These are phyloP conservation scores for Orobanche coerulescens DNA, from an alignment of 257 asterid genomes.

Conservation along the genomic window DNA sequence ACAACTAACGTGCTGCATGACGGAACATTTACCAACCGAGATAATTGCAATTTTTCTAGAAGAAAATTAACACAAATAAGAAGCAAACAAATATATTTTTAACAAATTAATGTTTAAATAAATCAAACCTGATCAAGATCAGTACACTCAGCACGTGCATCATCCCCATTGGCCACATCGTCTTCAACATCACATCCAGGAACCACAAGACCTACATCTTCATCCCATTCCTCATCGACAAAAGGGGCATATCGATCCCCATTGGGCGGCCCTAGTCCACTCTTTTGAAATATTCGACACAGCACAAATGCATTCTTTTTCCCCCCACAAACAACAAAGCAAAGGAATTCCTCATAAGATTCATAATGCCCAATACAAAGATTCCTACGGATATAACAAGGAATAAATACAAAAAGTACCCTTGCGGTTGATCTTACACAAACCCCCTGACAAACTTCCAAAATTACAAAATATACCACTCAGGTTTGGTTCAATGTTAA, in stretches of 20 bases:
- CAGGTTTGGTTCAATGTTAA: no score
- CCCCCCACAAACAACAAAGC: constrained; percentile 41
- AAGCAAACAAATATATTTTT: background rate
- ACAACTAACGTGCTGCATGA: background rate
- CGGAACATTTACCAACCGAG: background rate
- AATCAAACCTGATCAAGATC: constrained; percentile 54
- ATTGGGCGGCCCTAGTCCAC: constrained; percentile 95
- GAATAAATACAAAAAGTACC: background rate
- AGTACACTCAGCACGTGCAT: constrained; percentile 39
- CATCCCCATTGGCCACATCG: constrained; percentile 69
- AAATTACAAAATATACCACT: background rate
- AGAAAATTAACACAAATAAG: background rate
- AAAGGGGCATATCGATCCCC: constrained; percentile 94
- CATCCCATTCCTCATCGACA: constrained; percentile 95
- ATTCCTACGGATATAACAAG: background rate
- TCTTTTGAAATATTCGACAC: constrained; percentile 90
- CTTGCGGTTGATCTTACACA: no score
- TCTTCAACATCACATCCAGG: constrained; percentile 74
- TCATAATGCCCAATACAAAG: constrained; percentile 5
- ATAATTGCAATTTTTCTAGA: background rate
- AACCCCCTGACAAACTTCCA: no score
- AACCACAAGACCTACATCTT: constrained; percentile 43
- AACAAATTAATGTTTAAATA: background rate
- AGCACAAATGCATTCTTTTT: constrained; percentile 89
- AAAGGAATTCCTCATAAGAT: constrained; percentile 26